Evolutionary conservation across 2,329 filamentous ascomycete genomes (phyloP), one percentile per base, ranked within the genome.

Genomic region (Nectriaceae sp.): DNA sequence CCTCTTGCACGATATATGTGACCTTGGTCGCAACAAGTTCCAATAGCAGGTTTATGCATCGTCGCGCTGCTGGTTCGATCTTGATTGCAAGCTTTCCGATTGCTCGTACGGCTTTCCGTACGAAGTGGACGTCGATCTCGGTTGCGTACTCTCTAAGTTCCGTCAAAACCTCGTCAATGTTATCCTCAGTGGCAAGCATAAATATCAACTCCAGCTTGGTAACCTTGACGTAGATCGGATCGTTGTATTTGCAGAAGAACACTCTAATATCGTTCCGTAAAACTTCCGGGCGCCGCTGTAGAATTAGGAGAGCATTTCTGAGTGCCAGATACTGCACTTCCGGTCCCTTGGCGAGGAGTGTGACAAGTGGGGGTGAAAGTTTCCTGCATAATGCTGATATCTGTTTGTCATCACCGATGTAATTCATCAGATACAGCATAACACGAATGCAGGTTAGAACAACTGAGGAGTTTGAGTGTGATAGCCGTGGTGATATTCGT

Each of bases 211-310:
- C 94, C 42, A 99, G 80, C 72, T 99, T 99, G 15, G 94, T 99
- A 43, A 99, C 94, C 71, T 99, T 99, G 73, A 99, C 94, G 68
- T 97, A 99, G 56, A 99, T 99, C 0, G 94, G 94, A 65, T 99
- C 94, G 69, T 99, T 99, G 73, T 99, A 99, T 78, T 99, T 99
- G 84, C 94, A 99, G 73, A 99, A 99, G 74, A 99, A 99, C 24
- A 99, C 94, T 40, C 94, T 85, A 54, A 99, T 97, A 69, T 99
- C 94, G 70, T 97, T 97, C 55, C 91, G 84, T 45, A 99, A 73
- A 8, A 99, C 93, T 64, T 97, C 94, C 0, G 94, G 94, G 47
- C 93, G 82, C 61, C 93, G 82, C 69, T 99, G 94, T 44, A 99
- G 76, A 59, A 99, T 99, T 13, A 99, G 78, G 2, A 99, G 79